Evolutionary conservation across 73 alveolate genomes (phyloP).

Genomic region (Breviolum minutum): DNA sequence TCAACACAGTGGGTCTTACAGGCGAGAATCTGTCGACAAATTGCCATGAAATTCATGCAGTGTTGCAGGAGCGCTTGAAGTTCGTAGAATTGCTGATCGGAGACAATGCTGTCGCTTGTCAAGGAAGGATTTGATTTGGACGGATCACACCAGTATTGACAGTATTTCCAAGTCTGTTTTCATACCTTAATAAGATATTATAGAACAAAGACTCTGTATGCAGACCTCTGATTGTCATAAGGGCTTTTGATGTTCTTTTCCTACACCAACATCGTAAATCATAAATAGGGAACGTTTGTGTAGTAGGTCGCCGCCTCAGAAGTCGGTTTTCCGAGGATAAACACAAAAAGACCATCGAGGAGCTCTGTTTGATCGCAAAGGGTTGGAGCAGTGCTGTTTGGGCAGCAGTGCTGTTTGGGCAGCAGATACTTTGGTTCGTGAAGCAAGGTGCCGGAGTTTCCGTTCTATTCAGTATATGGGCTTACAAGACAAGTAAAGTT

Average conservation of each 20-base stretch:
- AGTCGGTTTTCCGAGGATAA: not conserved
- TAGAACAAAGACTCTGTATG: not conserved
- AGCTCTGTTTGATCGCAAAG: not conserved
- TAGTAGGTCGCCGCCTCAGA: no score
- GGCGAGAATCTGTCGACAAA: no score
- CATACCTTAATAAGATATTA: not conserved
- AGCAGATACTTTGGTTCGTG: no score
- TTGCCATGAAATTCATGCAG: not conserved
- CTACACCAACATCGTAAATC: not conserved
- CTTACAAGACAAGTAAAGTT: not conserved
- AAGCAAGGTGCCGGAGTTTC: no score
- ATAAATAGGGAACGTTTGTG: not conserved
- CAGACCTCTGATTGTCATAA: no score
- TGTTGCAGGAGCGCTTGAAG: slow-evolving; percentile 26
- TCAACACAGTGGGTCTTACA: no score
- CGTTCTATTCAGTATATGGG: not conserved
- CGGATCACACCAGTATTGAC: no score
- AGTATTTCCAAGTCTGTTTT: no score
- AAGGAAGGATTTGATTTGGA: no score
- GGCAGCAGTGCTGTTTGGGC: no score
- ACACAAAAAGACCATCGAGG: slow-evolving; percentile 21
- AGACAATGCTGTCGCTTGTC: slow-evolving; percentile 35
- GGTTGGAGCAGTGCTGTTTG: not conserved
- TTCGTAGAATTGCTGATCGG: slow-evolving; percentile 7
- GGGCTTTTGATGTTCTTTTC: no score